A percentile compares a stretch with the other conserved stretches of the same genome.
These are phyloP conservation scores for Hygrophila difformis DNA, from an alignment of 257 asterid species.

Conservation along the genomic window DNA sequence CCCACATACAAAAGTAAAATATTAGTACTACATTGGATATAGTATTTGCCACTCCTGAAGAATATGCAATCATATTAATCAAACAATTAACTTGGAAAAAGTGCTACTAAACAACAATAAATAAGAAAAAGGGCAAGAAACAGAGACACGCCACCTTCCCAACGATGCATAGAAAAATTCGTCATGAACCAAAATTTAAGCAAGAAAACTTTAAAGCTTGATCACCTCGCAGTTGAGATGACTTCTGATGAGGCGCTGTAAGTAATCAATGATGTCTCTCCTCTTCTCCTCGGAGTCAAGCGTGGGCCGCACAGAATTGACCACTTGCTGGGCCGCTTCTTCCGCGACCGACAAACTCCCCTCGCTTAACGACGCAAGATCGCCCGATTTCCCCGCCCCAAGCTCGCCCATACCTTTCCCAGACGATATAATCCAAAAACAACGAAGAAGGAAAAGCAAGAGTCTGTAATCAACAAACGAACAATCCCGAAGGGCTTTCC, in stretches of 20 bases:
- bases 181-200: not conserved
- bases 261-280: conserved; percentile 42
- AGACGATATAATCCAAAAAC: too few relatives aligned
- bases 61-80: not conserved
- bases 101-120: too few relatives aligned
- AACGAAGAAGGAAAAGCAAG: not conserved
- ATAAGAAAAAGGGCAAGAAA: not conserved
- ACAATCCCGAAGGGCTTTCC: not conserved
- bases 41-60: not conserved
- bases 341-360: conserved; percentile 39
- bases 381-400: conserved; percentile 9
- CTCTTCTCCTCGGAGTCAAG: conserved; percentile 57
- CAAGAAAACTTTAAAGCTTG: not conserved
- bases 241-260: conserved; percentile 40
- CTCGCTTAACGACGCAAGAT: conserved; percentile 6
- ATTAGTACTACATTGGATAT: not conserved
- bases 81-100: not conserved
- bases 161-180: not conserved
- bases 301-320: conserved; percentile 49
- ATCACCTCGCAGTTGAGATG: conserved; percentile 44
- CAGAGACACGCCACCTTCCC: not conserved
- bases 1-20: not conserved
- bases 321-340: conserved; percentile 41
- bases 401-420: conserved; percentile 28
- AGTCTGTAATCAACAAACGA: not conserved